Evolutionary conservation across 1,284 basidiomycete species (phyloP).

Genomic region (Phylloboletellus chloephorus): DNA sequence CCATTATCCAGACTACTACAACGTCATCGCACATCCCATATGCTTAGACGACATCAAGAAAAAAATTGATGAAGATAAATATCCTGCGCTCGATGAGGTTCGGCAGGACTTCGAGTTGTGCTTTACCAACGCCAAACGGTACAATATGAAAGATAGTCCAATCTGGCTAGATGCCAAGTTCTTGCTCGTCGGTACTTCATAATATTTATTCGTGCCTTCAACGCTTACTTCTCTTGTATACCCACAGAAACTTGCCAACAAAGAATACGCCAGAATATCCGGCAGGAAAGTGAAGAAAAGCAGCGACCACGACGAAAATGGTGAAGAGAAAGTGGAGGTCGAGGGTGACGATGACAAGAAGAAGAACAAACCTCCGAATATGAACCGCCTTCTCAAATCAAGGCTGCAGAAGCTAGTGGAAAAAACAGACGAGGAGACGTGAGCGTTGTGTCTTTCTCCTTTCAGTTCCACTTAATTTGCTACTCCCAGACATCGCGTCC

Average conservation of each 20-base stretch:
- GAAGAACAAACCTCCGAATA: conserved; percentile 56
- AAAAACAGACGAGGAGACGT: conserved; percentile 59
- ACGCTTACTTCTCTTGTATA: conserved; percentile 7
- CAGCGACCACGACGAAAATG: conserved; percentile 39
- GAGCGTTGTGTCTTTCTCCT: conserved; percentile 10
- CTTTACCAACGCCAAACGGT: conserved; percentile 86
- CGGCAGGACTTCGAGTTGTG: conserved; percentile 80
- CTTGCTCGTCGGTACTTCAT: conserved; percentile 38
- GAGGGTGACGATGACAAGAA: conserved; percentile 41
- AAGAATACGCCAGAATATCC: conserved; percentile 55
- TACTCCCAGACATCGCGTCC: conserved; percentile 52
- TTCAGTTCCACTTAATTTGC: conserved; percentile 4
- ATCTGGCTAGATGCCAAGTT: conserved; percentile 83
- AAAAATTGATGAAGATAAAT: conserved; percentile 60
- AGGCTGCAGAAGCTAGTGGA: conserved; percentile 65
- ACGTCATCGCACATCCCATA: conserved; percentile 69
- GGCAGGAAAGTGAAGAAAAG: conserved; percentile 43
- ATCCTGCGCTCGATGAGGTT: conserved; percentile 66
- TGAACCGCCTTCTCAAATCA: conserved; percentile 57
- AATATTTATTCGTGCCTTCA: conserved; percentile 1
- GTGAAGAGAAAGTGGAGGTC: conserved; percentile 36
- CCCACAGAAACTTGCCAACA: conserved; percentile 59
- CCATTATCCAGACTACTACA: conserved; percentile 89
- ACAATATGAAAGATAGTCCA: conserved; percentile 81
- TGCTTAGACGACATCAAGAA: conserved; percentile 84